Evolutionary conservation across 177 flowering plant genomes (phyloP).

Genomic region (Telopea speciosissima): DNA sequence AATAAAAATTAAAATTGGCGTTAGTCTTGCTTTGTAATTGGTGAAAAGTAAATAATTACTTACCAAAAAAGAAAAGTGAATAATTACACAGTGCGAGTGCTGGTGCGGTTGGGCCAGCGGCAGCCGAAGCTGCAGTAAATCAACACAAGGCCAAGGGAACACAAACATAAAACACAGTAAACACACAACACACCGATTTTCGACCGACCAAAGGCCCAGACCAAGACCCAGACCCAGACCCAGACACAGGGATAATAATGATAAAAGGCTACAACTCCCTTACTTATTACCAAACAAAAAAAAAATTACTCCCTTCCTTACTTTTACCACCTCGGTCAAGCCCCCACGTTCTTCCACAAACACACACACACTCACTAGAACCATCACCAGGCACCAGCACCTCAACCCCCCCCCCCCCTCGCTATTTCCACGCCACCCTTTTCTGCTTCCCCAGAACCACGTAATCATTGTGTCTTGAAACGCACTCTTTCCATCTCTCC

Average conservation of each 20-base stretch:
- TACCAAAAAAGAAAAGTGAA: conserved; percentile 19
- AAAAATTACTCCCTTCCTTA: too few species aligned
- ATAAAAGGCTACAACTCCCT: conserved; percentile 23
- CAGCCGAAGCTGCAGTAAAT: background rate
- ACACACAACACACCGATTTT: conserved; percentile 26
- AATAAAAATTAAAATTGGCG: too few species aligned
- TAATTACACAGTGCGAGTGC: conserved; percentile 34
- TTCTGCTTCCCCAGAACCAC: conserved; percentile 32
- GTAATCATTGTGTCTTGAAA: conserved; percentile 54
- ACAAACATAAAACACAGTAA: background rate
- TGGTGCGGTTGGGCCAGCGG: background rate
- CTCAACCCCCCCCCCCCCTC: conserved; percentile 2
- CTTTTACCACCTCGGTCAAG: conserved; percentile 10
- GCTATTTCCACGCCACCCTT: conserved; percentile 38
- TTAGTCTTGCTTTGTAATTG: conserved; percentile 25
- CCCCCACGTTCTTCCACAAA: conserved; percentile 21
- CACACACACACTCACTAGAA: too few species aligned
- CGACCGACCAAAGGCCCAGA: conserved; percentile 62
- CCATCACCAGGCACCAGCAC: too few species aligned
- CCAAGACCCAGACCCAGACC: too few species aligned
- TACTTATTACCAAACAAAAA: too few species aligned
- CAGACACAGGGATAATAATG: conserved; percentile 26
- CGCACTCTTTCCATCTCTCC: too few species aligned
- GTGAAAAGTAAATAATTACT: conserved; percentile 34
- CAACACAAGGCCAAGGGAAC: background rate